Percentiles rank a stretch among this genome's conserved stretches.
phyloP scores from a whole-genome alignment of 139 green algal genomes.

The Gonium pectorale region DNA sequence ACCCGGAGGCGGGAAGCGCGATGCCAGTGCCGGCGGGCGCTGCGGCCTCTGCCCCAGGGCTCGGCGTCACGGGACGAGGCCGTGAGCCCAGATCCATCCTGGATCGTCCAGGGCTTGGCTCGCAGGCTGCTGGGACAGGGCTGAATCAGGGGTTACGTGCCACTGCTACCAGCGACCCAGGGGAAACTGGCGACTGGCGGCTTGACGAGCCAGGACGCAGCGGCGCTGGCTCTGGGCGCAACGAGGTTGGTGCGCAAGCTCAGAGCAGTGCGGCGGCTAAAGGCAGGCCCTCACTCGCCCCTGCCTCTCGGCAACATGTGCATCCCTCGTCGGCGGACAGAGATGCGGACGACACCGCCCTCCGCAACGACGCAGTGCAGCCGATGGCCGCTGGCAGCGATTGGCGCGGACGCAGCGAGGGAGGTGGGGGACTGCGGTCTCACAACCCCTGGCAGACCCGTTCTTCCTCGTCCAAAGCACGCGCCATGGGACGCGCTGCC shows the following conservation, averaged over 20 bases:
- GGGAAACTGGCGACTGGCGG: background rate
- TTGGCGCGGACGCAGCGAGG: background rate
- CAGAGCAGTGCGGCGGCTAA: background rate
- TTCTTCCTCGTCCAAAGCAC: background rate
- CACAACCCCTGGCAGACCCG: constrained; percentile 16
- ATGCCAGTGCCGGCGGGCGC: background rate
- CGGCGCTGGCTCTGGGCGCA: background rate
- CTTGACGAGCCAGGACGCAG: background rate
- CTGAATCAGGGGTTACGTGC: too few relatives aligned
- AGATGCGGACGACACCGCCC: background rate
- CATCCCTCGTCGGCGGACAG: too few relatives aligned
- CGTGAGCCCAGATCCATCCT: constrained; percentile 17
- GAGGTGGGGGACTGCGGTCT: background rate
- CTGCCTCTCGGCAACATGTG: background rate
- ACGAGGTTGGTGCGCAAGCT: background rate
- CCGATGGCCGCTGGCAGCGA: background rate
- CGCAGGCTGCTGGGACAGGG: background rate
- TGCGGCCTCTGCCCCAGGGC: background rate
- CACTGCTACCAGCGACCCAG: too few relatives aligned
- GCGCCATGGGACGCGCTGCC: too few relatives aligned
- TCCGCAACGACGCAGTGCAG: background rate
- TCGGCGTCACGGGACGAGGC: background rate
- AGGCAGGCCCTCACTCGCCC: background rate
- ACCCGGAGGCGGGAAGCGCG: background rate
- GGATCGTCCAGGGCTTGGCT: background rate